Evolutionary conservation across 441 rosid genomes (phyloP).

Genomic region (Gossypium gossypioides): DNA sequence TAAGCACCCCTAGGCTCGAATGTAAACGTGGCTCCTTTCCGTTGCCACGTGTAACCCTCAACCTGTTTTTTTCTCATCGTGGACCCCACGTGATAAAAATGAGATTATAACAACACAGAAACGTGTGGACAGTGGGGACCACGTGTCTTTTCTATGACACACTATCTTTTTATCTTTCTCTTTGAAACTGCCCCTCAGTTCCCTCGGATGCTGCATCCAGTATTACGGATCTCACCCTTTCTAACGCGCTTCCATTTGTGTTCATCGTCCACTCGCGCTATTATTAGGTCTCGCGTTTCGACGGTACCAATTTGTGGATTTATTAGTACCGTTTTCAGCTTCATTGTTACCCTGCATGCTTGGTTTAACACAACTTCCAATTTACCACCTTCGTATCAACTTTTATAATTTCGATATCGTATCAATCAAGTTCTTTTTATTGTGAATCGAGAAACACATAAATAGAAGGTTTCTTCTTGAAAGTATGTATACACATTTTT

Average conservation of each 20-base stretch:
- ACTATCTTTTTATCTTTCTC: too few species aligned
- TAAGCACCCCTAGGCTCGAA: neutral
- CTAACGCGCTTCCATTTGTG: conserved; percentile 9
- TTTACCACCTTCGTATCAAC: neutral
- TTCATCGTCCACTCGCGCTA: neutral
- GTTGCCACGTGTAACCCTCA: conserved; percentile 17
- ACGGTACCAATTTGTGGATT: neutral
- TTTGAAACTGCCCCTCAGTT: neutral
- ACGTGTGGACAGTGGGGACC: conserved; percentile 20
- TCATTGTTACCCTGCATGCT: neutral
- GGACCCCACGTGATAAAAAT: conserved; percentile 16
- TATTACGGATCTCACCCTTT: neutral
- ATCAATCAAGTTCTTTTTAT: too few species aligned
- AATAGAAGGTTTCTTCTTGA: too few species aligned
- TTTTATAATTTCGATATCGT: too few species aligned
- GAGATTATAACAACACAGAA: neutral
- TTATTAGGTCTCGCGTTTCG: neutral
- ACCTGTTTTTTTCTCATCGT: neutral
- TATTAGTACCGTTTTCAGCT: too few species aligned
- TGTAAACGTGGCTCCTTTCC: conserved; percentile 18
- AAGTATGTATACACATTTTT: too few species aligned
- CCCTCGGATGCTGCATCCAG: conserved; percentile 8
- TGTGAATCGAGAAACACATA: too few species aligned
- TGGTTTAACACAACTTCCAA: neutral
- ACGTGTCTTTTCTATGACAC: neutral